Conservation (phyloP, 768 basidiomycete genomes). For the Pulveroboletus ravenelii region DNA sequence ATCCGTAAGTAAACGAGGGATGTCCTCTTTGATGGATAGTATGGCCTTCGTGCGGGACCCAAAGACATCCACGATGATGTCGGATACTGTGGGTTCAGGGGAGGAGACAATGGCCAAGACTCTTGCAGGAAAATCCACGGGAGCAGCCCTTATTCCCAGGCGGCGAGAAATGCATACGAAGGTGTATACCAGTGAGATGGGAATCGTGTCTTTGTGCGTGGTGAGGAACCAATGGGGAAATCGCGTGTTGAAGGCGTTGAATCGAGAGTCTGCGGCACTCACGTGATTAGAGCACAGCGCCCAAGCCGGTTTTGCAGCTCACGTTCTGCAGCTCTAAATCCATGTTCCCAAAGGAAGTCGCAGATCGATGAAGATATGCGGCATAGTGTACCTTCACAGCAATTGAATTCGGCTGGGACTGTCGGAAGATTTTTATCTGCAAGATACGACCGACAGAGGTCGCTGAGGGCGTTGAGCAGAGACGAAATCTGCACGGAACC, state of each 20-base stretch:
- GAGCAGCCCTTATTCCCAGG: conserved; percentile 47
- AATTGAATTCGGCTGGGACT: conserved; percentile 29
- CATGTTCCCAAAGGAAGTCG: conserved; percentile 44
- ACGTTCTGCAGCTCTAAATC: conserved; percentile 45
- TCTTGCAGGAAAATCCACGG: conserved; percentile 51
- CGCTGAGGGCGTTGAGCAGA: conserved; percentile 37
- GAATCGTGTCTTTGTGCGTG: conserved; percentile 46
- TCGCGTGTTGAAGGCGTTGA: conserved; percentile 44
- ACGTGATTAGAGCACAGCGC: neutral
- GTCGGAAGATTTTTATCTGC: conserved; percentile 23
- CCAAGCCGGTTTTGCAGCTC: conserved; percentile 11
- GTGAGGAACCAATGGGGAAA: conserved; percentile 58
- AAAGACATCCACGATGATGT: conserved; percentile 46
- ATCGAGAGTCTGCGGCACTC: conserved; percentile 30
- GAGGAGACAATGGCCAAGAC: conserved; percentile 50
- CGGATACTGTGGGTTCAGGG: conserved; percentile 30
- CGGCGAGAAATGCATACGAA: conserved; percentile 52
- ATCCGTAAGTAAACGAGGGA: conserved; percentile 29
- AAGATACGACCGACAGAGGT: conserved; percentile 39
- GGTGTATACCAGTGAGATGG: conserved; percentile 56
- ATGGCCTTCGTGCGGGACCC: conserved; percentile 34
- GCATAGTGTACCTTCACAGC: conserved; percentile 26
- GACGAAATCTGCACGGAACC: conserved; percentile 33
- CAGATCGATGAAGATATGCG: conserved; percentile 42
- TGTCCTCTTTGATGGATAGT: conserved; percentile 34